Evolutionary conservation across 2,329 filamentous ascomycete genomes (phyloP).

Genomic region (Proliferodiscus dingleyae): DNA sequence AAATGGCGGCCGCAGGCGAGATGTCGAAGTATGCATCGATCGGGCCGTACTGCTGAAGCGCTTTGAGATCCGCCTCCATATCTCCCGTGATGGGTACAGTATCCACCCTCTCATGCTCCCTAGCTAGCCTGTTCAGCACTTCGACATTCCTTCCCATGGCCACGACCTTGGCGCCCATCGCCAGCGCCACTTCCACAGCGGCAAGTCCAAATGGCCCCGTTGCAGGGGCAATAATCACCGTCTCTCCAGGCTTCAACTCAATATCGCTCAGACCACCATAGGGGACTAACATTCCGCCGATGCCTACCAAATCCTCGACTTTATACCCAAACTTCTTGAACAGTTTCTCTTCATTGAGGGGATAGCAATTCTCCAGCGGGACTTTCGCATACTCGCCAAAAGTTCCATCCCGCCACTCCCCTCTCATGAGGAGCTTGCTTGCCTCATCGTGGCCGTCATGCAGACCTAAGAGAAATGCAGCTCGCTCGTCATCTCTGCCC

Average conservation of each 20-base stretch:
- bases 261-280: conserved; percentile 43
- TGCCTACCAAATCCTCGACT: conserved; percentile 8
- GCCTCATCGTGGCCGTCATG: conserved; percentile 25
- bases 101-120: conserved; percentile 30
- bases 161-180: conserved; percentile 45
- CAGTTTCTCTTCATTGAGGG: conserved; percentile 31
- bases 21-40: conserved; percentile 43
- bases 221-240: conserved; percentile 41
- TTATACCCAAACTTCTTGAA: conserved; percentile 15
- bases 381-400: conserved; percentile 33
- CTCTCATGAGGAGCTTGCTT: conserved; percentile 27
- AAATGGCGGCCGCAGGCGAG: conserved; percentile 36
- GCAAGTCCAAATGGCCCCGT: conserved; percentile 42
- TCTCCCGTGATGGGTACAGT: conserved; percentile 41
- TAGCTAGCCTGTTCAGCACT: conserved; percentile 35
- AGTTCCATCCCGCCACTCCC: conserved; percentile 32
- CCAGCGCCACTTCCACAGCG: conserved; percentile 39
- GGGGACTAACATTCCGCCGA: conserved; percentile 27
- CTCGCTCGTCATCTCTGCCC: conserved; percentile 32
- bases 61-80: conserved; percentile 16
- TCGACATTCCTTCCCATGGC: conserved; percentile 41
- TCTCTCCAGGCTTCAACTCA: conserved; percentile 39
- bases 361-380: conserved; percentile 35
- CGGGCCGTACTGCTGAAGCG: conserved; percentile 26
- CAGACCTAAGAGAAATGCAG: conserved; percentile 30